Percentiles rank a stretch among this genome's conserved stretches.
Conservation (phyloP, 2,329 filamentous ascomycete genomes). For the Rachicladosporium sp. region DNA sequence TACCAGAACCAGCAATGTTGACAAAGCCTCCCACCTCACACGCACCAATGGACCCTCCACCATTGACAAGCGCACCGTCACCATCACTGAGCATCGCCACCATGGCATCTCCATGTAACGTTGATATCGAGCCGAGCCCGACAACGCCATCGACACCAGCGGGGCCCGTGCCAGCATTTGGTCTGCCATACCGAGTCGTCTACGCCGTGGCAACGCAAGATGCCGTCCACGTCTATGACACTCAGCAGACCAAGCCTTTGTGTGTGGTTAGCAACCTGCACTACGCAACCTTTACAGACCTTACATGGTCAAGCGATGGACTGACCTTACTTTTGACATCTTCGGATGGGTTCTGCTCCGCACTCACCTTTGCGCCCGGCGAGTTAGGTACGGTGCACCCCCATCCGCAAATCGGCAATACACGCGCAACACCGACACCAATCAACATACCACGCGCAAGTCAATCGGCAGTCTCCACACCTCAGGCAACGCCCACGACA, state of each 20-base stretch:
- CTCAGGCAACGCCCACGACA: slow-evolving; percentile 22
- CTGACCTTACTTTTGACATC: slow-evolving; percentile 84
- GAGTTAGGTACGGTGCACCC: slow-evolving; percentile 71
- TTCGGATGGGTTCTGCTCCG: slow-evolving; percentile 94
- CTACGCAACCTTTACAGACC: slow-evolving; percentile 91
- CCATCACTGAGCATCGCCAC: slow-evolving; percentile 40
- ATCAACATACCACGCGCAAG: slow-evolving; percentile 27
- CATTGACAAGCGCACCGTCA: slow-evolving; percentile 36
- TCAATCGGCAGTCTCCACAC: slow-evolving; percentile 27
- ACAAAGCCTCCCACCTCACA: slow-evolving; percentile 44
- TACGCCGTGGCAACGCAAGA: slow-evolving; percentile 97
- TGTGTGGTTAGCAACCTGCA: slow-evolving; percentile 95
- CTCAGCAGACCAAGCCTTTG: slow-evolving; percentile 76
- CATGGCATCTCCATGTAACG: slow-evolving; percentile 39
- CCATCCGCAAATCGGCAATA: slow-evolving; percentile 41
- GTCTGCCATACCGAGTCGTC: slow-evolving; percentile 81
- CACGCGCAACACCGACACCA: slow-evolving; percentile 25
- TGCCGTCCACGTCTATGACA: slow-evolving; percentile 88
- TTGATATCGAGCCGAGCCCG: slow-evolving; percentile 40
- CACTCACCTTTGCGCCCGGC: slow-evolving; percentile 67
- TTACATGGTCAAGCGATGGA: slow-evolving; percentile 78
- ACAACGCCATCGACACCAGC: slow-evolving; percentile 38
- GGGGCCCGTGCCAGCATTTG: slow-evolving; percentile 54
- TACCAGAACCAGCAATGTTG: slow-evolving; percentile 66
- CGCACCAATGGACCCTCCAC: slow-evolving; percentile 74